A percentile compares a stretch with the other conserved stretches of the same genome.
phyloP scores from a whole-genome alignment of 176 grass and related monocot genomes.

The Aegilops bicornis region DNA sequence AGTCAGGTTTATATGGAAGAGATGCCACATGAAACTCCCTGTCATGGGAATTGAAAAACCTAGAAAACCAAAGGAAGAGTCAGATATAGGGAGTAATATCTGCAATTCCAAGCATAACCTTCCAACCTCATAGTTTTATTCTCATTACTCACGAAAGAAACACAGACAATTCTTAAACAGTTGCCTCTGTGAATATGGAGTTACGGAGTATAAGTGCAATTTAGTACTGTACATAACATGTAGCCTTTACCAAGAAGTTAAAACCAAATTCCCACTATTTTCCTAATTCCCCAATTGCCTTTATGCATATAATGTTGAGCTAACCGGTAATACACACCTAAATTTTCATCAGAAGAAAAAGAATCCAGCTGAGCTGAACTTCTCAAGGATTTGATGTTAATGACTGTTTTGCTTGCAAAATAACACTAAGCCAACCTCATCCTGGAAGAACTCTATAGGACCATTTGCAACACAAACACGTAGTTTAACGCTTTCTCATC shows the following conservation, averaged over 20 bases:
- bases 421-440: no score
- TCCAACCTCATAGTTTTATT: no score
- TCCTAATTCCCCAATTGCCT: not conserved
- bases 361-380: not conserved
- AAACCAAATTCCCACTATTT: not conserved
- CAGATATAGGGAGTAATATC: not conserved
- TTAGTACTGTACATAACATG: slow-evolving; percentile 4
- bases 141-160: no score
- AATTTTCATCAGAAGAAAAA: not conserved
- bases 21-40: slow-evolving; percentile 97
- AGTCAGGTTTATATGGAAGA: slow-evolving; percentile 95
- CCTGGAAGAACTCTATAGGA: no score
- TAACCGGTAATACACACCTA: not conserved
- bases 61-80: slow-evolving; percentile 39
- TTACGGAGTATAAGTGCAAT: no score
- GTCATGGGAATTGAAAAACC: slow-evolving; percentile 91
- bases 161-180: no score
- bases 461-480: no score
- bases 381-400: not conserved
- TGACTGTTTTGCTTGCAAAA: no score
- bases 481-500: no score
- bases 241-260: not conserved
- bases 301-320: not conserved
- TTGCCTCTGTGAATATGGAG: no score
- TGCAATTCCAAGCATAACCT: no score